Conservation (phyloP, 2,329 filamentous ascomycete species). For the Aplosporella prunicola region DNA sequence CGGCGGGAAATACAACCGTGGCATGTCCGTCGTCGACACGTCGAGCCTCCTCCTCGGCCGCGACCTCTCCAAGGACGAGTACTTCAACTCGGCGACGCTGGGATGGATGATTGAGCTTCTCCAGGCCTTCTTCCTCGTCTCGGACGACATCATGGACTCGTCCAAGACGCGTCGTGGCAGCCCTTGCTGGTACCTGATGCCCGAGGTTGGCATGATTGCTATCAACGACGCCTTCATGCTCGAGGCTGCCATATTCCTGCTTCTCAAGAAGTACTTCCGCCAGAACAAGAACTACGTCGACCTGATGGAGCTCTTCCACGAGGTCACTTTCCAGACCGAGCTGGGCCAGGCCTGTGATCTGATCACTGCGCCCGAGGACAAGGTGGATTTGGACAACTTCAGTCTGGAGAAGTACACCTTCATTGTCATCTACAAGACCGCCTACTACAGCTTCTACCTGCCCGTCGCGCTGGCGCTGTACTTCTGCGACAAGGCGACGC, state of each 20-base stretch:
- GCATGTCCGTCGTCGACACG: conserved; percentile 94
- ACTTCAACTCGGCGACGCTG: conserved; percentile 77
- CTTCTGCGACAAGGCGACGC: conserved; percentile 74
- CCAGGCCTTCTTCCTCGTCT: conserved; percentile 97
- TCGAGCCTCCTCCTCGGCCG: conserved; percentile 66
- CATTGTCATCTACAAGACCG: conserved; percentile 99
- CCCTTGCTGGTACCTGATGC: conserved; percentile 93
- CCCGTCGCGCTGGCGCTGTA: conserved; percentile 85
- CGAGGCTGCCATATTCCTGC: conserved; percentile 78
- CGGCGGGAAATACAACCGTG: conserved; percentile 96
- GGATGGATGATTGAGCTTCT: conserved; percentile 98
- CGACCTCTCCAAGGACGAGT: conserved; percentile 69
- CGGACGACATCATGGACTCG: conserved; percentile 96
- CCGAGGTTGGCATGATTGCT: conserved; percentile 85
- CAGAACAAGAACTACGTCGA: conserved; percentile 80
- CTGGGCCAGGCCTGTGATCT: conserved; percentile 90
- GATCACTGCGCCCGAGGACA: conserved; percentile 89
- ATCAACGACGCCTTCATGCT: conserved; percentile 86
- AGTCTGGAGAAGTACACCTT: conserved; percentile 90
- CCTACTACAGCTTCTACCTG: conserved; percentile 98
- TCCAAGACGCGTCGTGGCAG: conserved; percentile 89
- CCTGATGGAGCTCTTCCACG: conserved; percentile 92
- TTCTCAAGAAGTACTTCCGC: conserved; percentile 91
- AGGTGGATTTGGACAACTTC: conserved; percentile 90
- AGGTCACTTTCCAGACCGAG: conserved; percentile 88